Conservation (phyloP, 169 alveolate genomes). For the Babesia bigemina region DNA sequence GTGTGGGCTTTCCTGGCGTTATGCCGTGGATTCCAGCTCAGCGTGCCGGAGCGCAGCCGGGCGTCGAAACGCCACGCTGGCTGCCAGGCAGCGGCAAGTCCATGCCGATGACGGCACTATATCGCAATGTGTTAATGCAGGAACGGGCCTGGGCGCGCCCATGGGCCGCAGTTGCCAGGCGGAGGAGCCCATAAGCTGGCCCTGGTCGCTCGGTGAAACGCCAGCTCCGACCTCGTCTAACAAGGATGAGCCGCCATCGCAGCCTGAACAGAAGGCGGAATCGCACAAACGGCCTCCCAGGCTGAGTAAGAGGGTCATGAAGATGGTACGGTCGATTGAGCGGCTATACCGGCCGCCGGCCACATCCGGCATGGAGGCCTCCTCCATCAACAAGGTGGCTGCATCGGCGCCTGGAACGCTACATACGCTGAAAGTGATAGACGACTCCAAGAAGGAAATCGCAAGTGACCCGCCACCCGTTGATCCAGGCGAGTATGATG, state of each 20-base stretch:
- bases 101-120: not conserved
- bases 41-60: not conserved
- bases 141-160: not conserved
- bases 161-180: not conserved
- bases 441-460: not conserved
- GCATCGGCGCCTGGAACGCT: not conserved
- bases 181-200: constrained; percentile 10
- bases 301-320: constrained; percentile 48
- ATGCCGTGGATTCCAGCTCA: not conserved
- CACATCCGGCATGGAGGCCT: not conserved
- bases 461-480: constrained; percentile 13
- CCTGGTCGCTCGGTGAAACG: not conserved
- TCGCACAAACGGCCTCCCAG: not conserved
- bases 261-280: not conserved
- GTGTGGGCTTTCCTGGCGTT: not conserved
- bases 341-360: constrained; percentile 42
- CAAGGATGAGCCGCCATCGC: not conserved
- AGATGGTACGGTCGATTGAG: constrained; percentile 47
- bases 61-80: not conserved
- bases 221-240: not conserved
- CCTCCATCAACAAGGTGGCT: not conserved
- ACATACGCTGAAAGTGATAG: not conserved
- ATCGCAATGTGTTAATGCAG: constrained; percentile 19
- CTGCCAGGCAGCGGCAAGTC: not conserved
- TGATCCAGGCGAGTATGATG: constrained; percentile 26